A percentile compares a stretch with the other conserved stretches of the same genome.
These are phyloP conservation scores for Eucalyptus albens DNA, from an alignment of 345 rosid genomes.

Conservation along the genomic window DNA sequence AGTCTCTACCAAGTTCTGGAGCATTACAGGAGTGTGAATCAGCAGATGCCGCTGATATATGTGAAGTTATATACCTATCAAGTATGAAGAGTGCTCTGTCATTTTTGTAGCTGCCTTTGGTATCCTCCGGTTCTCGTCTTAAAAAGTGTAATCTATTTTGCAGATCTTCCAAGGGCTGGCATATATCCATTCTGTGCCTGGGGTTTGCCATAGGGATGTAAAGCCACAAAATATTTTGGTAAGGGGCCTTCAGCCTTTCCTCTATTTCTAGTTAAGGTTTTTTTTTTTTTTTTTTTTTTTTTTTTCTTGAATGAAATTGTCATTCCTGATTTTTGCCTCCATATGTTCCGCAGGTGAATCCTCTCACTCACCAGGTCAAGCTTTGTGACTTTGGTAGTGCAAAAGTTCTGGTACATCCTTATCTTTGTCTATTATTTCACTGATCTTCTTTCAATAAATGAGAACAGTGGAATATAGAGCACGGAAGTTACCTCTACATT, in stretches of 20 bases:
- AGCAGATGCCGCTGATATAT: slow-evolving; percentile 70
- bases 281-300: background rate
- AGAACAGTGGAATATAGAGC: background rate
- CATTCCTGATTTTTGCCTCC: background rate
- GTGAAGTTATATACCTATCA: slow-evolving; percentile 79
- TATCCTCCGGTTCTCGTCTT: background rate
- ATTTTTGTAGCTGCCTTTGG: background rate
- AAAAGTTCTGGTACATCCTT: slow-evolving; percentile 35
- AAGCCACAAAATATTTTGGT: slow-evolving; percentile 33
- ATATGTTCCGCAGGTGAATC: slow-evolving; percentile 24
- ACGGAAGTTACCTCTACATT: background rate
- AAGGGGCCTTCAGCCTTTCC: background rate
- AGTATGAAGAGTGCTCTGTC: slow-evolving; percentile 15
- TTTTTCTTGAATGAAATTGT: background rate
- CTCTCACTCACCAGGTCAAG: slow-evolving; percentile 43
- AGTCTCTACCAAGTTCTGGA: slow-evolving; percentile 50
- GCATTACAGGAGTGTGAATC: slow-evolving; percentile 52
- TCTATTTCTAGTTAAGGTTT: background rate
- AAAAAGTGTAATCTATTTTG: background rate
- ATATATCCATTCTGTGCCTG: slow-evolving; percentile 19
- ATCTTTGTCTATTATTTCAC: background rate
- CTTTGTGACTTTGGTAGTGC: slow-evolving; percentile 51
- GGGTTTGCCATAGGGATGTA: slow-evolving; percentile 30
- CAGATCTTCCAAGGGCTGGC: slow-evolving; percentile 27
- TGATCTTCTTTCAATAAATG: background rate